These are phyloP conservation scores for Calocera cornea DNA, from an alignment of 768 basidiomycete species.

Conservation along the genomic window DNA sequence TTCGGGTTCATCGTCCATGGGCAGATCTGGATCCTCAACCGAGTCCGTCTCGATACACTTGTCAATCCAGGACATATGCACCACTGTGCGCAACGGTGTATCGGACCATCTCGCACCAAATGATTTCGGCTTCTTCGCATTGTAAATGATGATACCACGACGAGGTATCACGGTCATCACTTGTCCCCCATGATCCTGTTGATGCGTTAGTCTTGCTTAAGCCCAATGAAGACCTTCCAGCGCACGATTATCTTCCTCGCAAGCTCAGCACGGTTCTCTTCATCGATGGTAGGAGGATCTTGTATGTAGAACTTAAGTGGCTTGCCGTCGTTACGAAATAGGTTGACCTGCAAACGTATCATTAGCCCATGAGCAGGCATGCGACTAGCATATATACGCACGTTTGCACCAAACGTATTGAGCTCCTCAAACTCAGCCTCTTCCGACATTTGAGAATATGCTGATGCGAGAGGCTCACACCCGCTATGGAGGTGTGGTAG, in stretches of 20 bases:
- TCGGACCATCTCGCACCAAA: background rate
- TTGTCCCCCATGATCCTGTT: background rate
- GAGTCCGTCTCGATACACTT: background rate
- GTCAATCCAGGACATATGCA: background rate
- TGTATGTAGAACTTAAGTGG: background rate
- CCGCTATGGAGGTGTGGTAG: no score
- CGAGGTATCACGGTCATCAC: background rate
- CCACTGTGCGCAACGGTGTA: background rate
- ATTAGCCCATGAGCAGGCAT: background rate
- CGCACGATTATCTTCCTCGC: background rate
- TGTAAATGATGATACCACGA: background rate
- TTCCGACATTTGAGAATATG: background rate
- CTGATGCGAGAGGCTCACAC: no score
- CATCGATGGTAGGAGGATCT: background rate
- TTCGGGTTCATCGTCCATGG: background rate
- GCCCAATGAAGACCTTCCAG: background rate
- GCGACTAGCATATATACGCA: background rate
- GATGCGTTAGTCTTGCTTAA: background rate
- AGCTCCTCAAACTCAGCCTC: background rate
- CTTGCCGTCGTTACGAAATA: background rate
- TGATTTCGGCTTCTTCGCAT: background rate
- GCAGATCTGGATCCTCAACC: background rate
- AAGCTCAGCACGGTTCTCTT: background rate
- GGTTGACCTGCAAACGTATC: background rate
- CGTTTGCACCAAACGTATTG: background rate